Evolutionary conservation across 2,329 filamentous ascomycete genomes (phyloP).

Genomic region (Phaeosphaeriaceae sp.): DNA sequence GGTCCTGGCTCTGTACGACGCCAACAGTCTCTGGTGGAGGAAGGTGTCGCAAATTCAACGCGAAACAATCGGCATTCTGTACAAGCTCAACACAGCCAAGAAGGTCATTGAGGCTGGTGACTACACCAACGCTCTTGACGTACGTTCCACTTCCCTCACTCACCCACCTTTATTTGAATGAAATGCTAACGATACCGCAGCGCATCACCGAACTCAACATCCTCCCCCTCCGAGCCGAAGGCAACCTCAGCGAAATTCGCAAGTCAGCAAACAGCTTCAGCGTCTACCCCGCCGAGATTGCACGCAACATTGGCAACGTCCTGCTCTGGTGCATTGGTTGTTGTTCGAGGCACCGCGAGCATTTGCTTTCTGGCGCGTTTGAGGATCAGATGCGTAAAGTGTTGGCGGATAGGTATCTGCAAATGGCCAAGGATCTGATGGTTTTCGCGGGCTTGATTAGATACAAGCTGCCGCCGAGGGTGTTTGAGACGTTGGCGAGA

Average conservation of each 20-base stretch:
- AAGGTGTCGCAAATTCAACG: slow-evolving; percentile 66
- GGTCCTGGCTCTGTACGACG: slow-evolving; percentile 68
- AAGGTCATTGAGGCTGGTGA: slow-evolving; percentile 63
- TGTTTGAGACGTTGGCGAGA: slow-evolving; percentile 87
- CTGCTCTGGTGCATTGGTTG: slow-evolving; percentile 93
- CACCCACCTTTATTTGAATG: background rate
- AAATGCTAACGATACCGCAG: slow-evolving; percentile 38
- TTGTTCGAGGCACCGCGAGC: slow-evolving; percentile 76
- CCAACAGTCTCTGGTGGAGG: slow-evolving; percentile 65
- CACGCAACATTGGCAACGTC: slow-evolving; percentile 87
- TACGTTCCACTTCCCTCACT: slow-evolving; percentile 52
- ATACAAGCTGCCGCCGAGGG: slow-evolving; percentile 84
- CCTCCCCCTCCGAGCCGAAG: slow-evolving; percentile 76
- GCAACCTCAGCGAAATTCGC: slow-evolving; percentile 81
- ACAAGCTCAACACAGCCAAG: slow-evolving; percentile 68
- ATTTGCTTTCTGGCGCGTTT: slow-evolving; percentile 72
- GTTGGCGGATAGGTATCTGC: slow-evolving; percentile 71
- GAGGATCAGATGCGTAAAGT: slow-evolving; percentile 66
- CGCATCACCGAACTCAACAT: slow-evolving; percentile 77
- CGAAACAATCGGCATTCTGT: slow-evolving; percentile 65
- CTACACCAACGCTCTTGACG: slow-evolving; percentile 69
- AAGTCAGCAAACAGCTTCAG: slow-evolving; percentile 82
- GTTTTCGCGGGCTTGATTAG: slow-evolving; percentile 92
- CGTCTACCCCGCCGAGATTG: slow-evolving; percentile 77
- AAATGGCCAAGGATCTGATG: slow-evolving; percentile 87